These are phyloP conservation scores for Lactifluus echinatus DNA, from an alignment of 768 basidiomycete species.

Conservation along the genomic window DNA sequence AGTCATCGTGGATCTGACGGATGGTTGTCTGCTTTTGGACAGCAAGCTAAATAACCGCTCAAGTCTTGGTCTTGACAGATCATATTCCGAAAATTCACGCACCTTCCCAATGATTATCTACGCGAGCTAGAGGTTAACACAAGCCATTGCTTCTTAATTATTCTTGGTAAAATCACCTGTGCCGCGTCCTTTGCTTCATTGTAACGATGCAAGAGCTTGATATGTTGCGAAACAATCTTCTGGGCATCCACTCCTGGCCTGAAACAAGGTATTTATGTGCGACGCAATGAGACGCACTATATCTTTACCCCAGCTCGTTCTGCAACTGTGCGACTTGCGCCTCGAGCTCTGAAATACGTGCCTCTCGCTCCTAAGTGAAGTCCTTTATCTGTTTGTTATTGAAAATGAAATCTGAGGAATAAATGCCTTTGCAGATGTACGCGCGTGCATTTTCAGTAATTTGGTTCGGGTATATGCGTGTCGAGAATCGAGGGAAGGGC, in stretches of 20 bases:
- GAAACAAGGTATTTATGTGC: neutral
- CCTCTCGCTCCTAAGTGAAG: slow-evolving; percentile 9
- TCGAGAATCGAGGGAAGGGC: too few species aligned
- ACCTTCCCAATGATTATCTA: slow-evolving; percentile 78
- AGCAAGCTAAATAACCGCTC: slow-evolving; percentile 48
- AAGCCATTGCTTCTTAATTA: neutral
- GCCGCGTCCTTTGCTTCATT: slow-evolving; percentile 77
- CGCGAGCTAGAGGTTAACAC: neutral
- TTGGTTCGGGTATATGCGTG: neutral
- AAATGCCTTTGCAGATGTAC: slow-evolving; percentile 11
- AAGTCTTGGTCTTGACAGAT: neutral
- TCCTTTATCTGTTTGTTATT: neutral
- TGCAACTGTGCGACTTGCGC: slow-evolving; percentile 10
- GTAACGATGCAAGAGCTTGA: slow-evolving; percentile 59
- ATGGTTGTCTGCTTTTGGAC: slow-evolving; percentile 59
- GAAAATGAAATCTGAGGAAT: neutral
- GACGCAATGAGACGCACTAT: neutral
- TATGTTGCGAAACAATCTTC: slow-evolving; percentile 51
- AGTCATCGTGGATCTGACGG: slow-evolving; percentile 64
- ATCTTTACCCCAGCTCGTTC: slow-evolving; percentile 11
- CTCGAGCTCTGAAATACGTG: slow-evolving; percentile 15
- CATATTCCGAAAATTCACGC: neutral
- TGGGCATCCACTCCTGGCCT: slow-evolving; percentile 41
- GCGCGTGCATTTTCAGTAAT: slow-evolving; percentile 13
- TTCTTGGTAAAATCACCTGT: slow-evolving; percentile 39